Percentiles rank a stretch among this genome's conserved stretches.
These are phyloP conservation scores for Solanum microdontum DNA, from an alignment of 257 asterid species.

Conservation along the genomic window DNA sequence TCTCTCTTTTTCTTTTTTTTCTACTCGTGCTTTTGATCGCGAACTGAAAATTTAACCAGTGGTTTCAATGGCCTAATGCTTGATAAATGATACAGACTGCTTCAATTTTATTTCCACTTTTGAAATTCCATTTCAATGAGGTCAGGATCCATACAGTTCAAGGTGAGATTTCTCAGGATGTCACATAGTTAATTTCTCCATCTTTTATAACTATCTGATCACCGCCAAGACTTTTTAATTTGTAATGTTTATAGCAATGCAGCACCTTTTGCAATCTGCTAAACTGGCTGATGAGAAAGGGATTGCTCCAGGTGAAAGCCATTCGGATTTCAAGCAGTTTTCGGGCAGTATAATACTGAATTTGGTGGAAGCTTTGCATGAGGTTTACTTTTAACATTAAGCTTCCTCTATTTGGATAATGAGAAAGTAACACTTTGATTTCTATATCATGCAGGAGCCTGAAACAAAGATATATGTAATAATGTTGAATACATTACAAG, in stretches of 20 bases:
- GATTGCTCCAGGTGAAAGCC: constrained; percentile 63
- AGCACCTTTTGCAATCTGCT: constrained; percentile 34
- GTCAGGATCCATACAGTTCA: constrained; percentile 89
- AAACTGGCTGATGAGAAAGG: constrained; percentile 88
- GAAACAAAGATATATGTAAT: constrained; percentile 74
- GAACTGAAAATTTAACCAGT: background rate
- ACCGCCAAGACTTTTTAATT: background rate
- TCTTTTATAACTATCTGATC: background rate
- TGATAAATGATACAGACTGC: constrained; percentile 64
- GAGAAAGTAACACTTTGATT: constrained; percentile 4
- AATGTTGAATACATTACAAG: constrained; percentile 79
- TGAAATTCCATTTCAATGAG: constrained; percentile 83
- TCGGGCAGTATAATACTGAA: constrained; percentile 37
- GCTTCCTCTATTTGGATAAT: background rate
- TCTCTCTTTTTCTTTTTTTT: background rate
- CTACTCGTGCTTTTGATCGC: background rate
- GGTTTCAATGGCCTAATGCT: background rate
- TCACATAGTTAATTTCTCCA: background rate
- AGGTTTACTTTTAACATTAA: constrained; percentile 26
- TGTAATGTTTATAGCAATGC: constrained; percentile 51
- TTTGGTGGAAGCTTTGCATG: constrained; percentile 71
- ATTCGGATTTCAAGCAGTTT: constrained; percentile 57
- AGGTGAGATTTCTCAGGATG: constrained; percentile 25
- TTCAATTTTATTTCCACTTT: constrained; percentile 73
- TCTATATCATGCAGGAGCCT: constrained; percentile 49